Evolutionary conservation across 768 basidiomycete species (phyloP).

Genomic region (Dentipellis fragilis): DNA sequence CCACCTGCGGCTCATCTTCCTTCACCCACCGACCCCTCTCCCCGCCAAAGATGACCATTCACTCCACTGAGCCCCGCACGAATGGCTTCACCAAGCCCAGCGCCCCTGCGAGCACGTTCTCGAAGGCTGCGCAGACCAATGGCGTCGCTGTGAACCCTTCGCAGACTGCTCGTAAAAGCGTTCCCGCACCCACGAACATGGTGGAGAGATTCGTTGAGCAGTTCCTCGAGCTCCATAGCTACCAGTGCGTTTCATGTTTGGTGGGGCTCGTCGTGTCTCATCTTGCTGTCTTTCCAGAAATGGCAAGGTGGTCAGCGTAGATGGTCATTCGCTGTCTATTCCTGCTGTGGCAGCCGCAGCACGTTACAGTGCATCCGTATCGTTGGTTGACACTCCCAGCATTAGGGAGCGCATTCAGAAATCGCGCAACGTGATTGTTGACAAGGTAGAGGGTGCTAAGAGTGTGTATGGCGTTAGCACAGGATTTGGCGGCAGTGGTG

Average conservation of each 20-base stretch:
- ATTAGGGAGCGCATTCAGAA: constrained; percentile 46
- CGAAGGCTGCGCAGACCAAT: neutral
- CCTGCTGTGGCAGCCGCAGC: constrained; percentile 72
- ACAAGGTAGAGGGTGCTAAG: constrained; percentile 55
- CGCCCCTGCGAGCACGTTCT: neutral
- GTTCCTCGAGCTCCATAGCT: constrained; percentile 49
- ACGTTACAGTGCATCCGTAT: constrained; percentile 44
- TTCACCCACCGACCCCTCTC: neutral
- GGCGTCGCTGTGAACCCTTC: neutral
- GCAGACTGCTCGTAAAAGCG: neutral
- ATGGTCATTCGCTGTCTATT: constrained; percentile 65
- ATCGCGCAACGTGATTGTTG: constrained; percentile 52
- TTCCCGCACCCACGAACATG: constrained; percentile 21
- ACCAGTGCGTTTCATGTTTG: constrained; percentile 37
- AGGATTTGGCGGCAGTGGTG: constrained; percentile 79
- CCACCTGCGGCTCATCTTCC: neutral
- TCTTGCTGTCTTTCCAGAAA: constrained; percentile 27
- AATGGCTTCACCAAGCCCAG: constrained; percentile 3
- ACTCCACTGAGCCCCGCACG: constrained; percentile 6
- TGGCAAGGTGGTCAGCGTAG: constrained; percentile 53
- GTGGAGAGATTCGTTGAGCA: constrained; percentile 49
- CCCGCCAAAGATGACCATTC: constrained; percentile 9
- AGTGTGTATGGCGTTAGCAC: constrained; percentile 82
- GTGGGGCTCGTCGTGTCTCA: constrained; percentile 1
- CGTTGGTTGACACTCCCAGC: constrained; percentile 37